These are phyloP conservation scores for Gossypium ekmanianum DNA, from an alignment of 345 rosid species.

Conservation along the genomic window DNA sequence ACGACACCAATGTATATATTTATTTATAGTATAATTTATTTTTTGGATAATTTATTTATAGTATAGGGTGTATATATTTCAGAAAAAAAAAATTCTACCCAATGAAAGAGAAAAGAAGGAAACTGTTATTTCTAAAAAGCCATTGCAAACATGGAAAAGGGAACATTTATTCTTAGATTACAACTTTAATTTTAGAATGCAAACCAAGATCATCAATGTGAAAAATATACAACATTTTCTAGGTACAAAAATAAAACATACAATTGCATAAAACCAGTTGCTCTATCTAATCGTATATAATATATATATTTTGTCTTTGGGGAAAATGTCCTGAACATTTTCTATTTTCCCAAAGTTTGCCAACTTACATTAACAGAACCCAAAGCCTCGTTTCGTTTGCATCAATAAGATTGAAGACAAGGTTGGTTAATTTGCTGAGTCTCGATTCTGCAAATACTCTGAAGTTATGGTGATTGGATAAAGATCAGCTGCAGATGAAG, in stretches of 20 bases:
- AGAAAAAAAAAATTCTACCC: no score
- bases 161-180: background rate
- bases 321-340: background rate
- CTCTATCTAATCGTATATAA: background rate
- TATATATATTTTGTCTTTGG: background rate
- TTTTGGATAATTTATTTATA: no score
- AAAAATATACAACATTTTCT: background rate
- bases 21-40: no score
- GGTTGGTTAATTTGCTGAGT: background rate
- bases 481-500: conserved; percentile 33
- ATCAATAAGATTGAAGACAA: background rate
- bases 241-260: background rate
- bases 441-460: conserved; percentile 15
- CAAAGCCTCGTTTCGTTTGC: background rate
- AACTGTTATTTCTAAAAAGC: no score
- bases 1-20: no score
- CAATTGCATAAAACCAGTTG: background rate
- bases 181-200: background rate
- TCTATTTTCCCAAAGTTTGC: background rate
- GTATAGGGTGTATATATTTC: no score
- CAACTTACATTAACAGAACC: background rate
- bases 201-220: background rate
- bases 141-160: no score
- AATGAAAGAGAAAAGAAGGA: no score
- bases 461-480: conserved; percentile 29